Base-by-base conservation (phyloP, 352 stramenopile species). In the Pilasporangium apinafurcum region DNA sequence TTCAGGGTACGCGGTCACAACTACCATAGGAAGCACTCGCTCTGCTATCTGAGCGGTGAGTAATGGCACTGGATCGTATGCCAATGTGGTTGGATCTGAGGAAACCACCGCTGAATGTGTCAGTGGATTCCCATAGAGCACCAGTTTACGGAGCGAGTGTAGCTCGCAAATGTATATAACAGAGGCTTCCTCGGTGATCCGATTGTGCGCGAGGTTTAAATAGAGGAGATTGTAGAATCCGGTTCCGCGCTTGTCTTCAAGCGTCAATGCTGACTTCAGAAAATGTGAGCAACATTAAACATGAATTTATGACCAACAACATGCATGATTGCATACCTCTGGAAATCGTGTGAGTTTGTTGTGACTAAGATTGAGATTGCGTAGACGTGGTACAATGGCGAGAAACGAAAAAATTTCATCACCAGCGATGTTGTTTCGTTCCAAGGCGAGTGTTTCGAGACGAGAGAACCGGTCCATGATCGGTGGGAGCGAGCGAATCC, bases 291-390 rank as follows among this genome's bases (percentile, higher is more conserved):
- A 41, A 18, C 25, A 17, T 8, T 33, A 8, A 24, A n/a, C 22
- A n/a, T 18, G 1, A 16, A n/a, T 12, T 41, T 16, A 22, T 18
- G 20, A 21, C 20, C 8, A 43, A 28, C 20, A 14, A 29, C 20
- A 17, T 25, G 14, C 16, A 5, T 28, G 2, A 27, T 27, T 9
- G 24, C 52, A 25, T 30, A 85, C 69, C 60, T 91, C 76, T 3
- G 73, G 74, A 33, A 92, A 88, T 3, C 60, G 51, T 8, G 68
- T 79, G 46, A 92, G 60, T 37, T 82, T 86, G 59, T 92, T 92
- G 44, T 87, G 66, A 24, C 68, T 86, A n/a, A 92, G 28, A 35
- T 92, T 89, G 37, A 92, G 59, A 21, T 85, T 85, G 7, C 66
- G 65, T 12, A 92, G 52, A 0, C 75, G 69, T 3, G 79, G 79